A percentile compares a stretch with the other conserved stretches of the same genome.
Conservation (phyloP, 192 early-diverging fungal species). For the Coemansia sp. region DNA sequence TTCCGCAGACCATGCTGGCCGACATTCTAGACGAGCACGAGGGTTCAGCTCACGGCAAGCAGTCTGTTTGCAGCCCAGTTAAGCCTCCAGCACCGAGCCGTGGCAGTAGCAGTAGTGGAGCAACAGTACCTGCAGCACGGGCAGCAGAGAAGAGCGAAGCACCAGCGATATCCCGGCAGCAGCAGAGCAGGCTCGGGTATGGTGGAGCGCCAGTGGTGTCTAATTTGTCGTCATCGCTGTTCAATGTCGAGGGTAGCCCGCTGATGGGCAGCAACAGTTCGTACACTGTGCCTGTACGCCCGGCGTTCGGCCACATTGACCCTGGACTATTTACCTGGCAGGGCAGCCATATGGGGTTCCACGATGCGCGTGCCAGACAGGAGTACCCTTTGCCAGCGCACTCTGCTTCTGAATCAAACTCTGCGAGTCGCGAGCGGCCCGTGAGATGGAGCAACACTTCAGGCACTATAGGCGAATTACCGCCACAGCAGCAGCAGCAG, state of each 20-base stretch:
- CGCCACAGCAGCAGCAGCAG: background rate
- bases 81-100: background rate
- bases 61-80: background rate
- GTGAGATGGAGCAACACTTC: background rate
- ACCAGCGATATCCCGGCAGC: background rate
- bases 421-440: background rate
- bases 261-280: constrained; percentile 8
- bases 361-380: background rate
- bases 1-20: constrained; percentile 36
- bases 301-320: background rate
- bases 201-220: background rate
- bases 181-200: background rate
- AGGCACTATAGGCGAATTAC: background rate
- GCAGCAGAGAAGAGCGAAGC: background rate
- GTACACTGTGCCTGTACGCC: background rate
- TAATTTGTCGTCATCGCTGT: constrained; percentile 25
- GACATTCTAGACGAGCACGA: constrained; percentile 31
- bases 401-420: background rate
- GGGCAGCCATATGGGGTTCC: constrained; percentile 2
- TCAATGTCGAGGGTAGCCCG: constrained; percentile 12
- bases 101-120: background rate
- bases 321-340: constrained; percentile 1
- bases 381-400: background rate
- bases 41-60: constrained; percentile 1
- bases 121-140: background rate